Conservation (phyloP, 345 rosid genomes). For the Syzygium aromaticum region DNA sequence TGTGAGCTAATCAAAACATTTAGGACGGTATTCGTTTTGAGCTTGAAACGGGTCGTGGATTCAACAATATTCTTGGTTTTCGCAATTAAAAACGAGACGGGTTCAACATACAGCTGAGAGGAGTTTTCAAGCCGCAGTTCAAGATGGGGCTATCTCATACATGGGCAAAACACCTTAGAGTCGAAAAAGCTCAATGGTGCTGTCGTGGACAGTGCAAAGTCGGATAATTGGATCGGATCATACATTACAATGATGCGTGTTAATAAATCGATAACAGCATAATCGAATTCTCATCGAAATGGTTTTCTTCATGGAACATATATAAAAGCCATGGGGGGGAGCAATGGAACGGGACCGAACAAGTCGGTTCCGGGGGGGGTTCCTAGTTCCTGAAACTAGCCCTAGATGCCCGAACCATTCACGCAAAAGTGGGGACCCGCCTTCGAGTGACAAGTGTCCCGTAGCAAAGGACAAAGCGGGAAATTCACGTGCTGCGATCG, state of each 20-base stretch:
- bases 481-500: background rate
- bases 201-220: accelerated
- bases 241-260: too few relatives aligned
- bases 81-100: accelerated
- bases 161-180: accelerated
- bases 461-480: background rate
- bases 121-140: accelerated
- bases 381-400: too few relatives aligned
- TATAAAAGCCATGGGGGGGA: too few relatives aligned
- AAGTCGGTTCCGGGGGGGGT: too few relatives aligned
- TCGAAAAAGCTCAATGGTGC: background rate
- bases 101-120: accelerated
- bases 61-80: accelerated
- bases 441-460: background rate
- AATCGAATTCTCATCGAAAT: too few relatives aligned
- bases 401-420: background rate
- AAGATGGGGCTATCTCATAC: too few relatives aligned
- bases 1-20: background rate
- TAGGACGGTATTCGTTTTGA: background rate
- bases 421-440: background rate
- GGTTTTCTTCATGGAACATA: too few relatives aligned
- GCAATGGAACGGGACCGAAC: too few relatives aligned
- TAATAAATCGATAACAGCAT: too few relatives aligned
- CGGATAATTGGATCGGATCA: too few relatives aligned
- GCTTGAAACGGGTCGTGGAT: background rate